These are phyloP conservation scores for Aspergillus cejpii DNA, from an alignment of 2,329 filamentous ascomycete species.

Conservation along the genomic window DNA sequence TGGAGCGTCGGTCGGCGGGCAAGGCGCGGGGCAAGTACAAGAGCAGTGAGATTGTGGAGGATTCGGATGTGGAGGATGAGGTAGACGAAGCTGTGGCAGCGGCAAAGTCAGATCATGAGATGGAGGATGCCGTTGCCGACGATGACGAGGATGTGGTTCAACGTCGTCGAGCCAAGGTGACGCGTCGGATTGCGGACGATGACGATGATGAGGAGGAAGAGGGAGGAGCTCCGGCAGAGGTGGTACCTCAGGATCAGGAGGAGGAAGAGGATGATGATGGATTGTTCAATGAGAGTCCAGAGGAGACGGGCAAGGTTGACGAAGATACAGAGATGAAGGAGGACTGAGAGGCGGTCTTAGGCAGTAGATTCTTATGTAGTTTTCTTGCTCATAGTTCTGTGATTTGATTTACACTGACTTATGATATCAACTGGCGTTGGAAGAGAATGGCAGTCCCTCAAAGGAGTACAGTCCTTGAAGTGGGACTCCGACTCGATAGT, in stretches of 20 bases:
- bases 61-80: conserved; percentile 54
- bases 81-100: conserved; percentile 36
- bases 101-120: conserved; percentile 24
- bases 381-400: conserved; percentile 6
- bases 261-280: conserved; percentile 32
- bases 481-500: no score
- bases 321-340: conserved; percentile 36
- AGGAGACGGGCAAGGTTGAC: conserved; percentile 3
- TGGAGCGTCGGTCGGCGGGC: conserved; percentile 48
- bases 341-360: conserved; percentile 16
- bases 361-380: conserved; percentile 3
- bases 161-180: conserved; percentile 30
- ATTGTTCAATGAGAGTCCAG: conserved; percentile 29
- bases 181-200: conserved; percentile 34
- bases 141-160: conserved; percentile 34
- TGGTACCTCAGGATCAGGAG: conserved; percentile 1
- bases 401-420: neutral
- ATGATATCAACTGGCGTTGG: neutral
- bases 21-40: conserved; percentile 63
- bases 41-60: conserved; percentile 74
- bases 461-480: neutral
- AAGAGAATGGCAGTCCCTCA: neutral
- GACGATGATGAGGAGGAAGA: conserved; percentile 45
- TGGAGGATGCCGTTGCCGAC: conserved; percentile 25
- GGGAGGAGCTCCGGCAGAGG: conserved; percentile 13